Evolutionary conservation across 208 protist species (phyloP).

Genomic region (Trypanosoma melophagium): DNA sequence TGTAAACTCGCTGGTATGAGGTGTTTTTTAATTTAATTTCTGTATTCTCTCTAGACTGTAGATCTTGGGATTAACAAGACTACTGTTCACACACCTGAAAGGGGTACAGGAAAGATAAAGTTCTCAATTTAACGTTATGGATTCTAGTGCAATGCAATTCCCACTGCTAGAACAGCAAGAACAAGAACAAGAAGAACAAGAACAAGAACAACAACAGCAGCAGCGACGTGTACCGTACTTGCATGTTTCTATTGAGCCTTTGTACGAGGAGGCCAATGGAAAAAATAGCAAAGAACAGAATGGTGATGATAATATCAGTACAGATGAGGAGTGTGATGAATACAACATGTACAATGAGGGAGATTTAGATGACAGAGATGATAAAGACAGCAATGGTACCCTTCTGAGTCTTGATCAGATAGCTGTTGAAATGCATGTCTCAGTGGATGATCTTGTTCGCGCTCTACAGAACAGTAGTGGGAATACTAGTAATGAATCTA

Average conservation of each 20-base stretch:
- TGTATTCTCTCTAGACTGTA: no score
- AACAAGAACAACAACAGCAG: no score
- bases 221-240: not conserved
- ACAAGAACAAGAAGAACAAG: no score
- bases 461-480: not conserved
- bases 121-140: no score
- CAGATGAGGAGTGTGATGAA: not conserved
- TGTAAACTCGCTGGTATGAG: no score
- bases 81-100: no score
- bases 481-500: not conserved
- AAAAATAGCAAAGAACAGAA: not conserved
- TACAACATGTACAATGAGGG: not conserved
- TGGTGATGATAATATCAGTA: not conserved
- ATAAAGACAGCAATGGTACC: not conserved
- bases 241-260: not conserved
- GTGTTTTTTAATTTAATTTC: no score
- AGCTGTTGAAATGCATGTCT: constrained; percentile 10
- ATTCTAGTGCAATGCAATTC: no score
- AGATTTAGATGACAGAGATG: not conserved
- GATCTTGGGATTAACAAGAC: no score
- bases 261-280: not conserved
- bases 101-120: no score
- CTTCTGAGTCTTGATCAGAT: constrained; percentile 14
- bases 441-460: constrained; percentile 20
- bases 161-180: no score